phyloP scores from a whole-genome alignment of 2,329 filamentous ascomycete genomes.

The Elsinoe fawcettii region DNA sequence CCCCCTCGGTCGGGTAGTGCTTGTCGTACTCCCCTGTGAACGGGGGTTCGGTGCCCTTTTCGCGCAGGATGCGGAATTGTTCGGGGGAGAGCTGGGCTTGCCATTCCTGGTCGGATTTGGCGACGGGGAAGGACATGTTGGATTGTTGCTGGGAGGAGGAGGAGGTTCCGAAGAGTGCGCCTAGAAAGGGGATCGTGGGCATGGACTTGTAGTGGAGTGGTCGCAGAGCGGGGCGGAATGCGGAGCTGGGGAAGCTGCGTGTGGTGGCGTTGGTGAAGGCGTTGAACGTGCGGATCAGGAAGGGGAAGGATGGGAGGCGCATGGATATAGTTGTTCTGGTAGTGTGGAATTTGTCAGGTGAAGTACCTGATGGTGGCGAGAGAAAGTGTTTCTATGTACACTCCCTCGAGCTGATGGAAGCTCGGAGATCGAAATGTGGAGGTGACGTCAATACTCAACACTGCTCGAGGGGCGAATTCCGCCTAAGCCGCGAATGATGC shows the following conservation, averaged over 20 bases:
- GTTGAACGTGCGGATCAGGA: slow-evolving; percentile 43
- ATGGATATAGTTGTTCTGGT: slow-evolving; percentile 28
- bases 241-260: slow-evolving; percentile 26
- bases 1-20: slow-evolving; percentile 64
- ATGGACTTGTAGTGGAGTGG: slow-evolving; percentile 51
- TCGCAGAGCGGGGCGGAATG: slow-evolving; percentile 31
- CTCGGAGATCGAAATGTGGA: slow-evolving; percentile 7
- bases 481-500: background rate
- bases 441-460: background rate
- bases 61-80: slow-evolving; percentile 86
- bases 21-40: slow-evolving; percentile 80
- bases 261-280: slow-evolving; percentile 40
- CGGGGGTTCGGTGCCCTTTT: slow-evolving; percentile 84
- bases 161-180: slow-evolving; percentile 62
- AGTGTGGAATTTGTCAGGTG: background rate
- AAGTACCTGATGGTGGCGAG: background rate
- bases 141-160: slow-evolving; percentile 32
- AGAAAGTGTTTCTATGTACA: background rate
- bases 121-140: slow-evolving; percentile 68
- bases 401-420: slow-evolving; percentile 1
- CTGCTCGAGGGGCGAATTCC: background rate
- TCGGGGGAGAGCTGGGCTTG: slow-evolving; percentile 74
- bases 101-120: slow-evolving; percentile 81
- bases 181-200: slow-evolving; percentile 70
- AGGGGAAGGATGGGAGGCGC: slow-evolving; percentile 43